phyloP scores from a whole-genome alignment of 306 rosid species.

The Pyrus bretschneideri region DNA sequence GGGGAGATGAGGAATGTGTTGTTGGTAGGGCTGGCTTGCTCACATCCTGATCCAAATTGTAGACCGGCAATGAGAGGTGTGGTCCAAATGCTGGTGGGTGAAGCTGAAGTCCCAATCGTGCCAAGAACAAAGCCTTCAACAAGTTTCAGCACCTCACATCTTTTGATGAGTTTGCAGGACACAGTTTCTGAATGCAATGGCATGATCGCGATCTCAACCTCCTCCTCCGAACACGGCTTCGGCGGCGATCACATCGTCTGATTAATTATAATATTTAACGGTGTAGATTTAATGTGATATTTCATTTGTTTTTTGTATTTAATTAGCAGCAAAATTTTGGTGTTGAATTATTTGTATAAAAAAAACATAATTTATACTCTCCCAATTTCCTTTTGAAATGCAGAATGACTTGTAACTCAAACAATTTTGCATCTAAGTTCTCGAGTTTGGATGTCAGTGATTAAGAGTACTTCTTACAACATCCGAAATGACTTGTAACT shows the following conservation, averaged over 20 bases:
- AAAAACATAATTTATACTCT: not conserved
- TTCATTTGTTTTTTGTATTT: constrained; percentile 9
- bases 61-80: constrained; percentile 84
- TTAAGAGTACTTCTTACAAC: no score
- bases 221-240: constrained; percentile 61
- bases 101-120: constrained; percentile 75
- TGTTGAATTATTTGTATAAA: not conserved
- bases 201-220: constrained; percentile 59
- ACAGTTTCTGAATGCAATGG: constrained; percentile 85
- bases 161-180: constrained; percentile 69
- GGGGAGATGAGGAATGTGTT: constrained; percentile 64
- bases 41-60: constrained; percentile 68
- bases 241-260: constrained; percentile 46
- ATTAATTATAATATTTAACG: not conserved
- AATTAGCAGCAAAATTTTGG: not conserved
- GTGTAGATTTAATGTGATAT: not conserved
- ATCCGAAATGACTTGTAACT: no score
- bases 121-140: constrained; percentile 69
- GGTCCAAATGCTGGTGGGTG: constrained; percentile 85
- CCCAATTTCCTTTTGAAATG: not conserved
- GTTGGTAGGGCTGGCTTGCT: constrained; percentile 73
- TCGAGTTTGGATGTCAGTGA: no score
- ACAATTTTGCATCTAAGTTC: no score
- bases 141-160: constrained; percentile 62
- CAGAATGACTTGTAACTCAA: not conserved